These are phyloP conservation scores for Aspergillus oerlinghausenensis DNA, from an alignment of 2,329 filamentous ascomycete genomes.

Conservation along the genomic window DNA sequence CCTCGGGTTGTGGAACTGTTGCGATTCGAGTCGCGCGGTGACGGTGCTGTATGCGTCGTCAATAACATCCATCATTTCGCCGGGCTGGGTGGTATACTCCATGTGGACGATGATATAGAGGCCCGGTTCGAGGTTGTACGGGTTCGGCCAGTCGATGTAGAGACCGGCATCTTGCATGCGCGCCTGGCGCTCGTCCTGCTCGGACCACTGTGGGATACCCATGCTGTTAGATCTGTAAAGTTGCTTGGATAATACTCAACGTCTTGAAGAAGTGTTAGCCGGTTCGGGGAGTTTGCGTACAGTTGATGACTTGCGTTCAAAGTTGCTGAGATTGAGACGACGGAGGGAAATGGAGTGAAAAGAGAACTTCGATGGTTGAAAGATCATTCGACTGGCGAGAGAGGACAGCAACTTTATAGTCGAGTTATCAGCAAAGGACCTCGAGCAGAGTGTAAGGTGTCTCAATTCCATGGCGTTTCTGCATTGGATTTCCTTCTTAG, in stretches of 20 bases:
- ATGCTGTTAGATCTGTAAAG: background rate
- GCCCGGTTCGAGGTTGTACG: background rate
- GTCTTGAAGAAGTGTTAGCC: background rate
- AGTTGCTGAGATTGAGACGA: background rate
- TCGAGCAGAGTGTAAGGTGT: background rate
- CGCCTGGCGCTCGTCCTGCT: background rate
- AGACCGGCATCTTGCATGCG: background rate
- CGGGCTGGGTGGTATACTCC: background rate
- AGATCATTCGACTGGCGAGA: background rate
- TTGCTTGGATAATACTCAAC: background rate
- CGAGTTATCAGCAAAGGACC: background rate
- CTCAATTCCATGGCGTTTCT: no score
- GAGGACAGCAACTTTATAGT: background rate
- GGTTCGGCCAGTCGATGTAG: background rate
- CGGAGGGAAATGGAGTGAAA: background rate
- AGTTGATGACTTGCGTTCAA: background rate
- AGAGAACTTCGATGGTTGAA: background rate
- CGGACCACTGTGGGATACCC: background rate
- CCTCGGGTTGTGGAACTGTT: background rate
- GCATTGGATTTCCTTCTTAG: background rate
- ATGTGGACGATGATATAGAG: background rate
- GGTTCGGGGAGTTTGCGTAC: background rate
- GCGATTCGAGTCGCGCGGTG: background rate
- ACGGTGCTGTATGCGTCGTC: background rate
- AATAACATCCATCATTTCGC: background rate